A percentile compares a stretch with the other conserved stretches of the same genome.
These are phyloP conservation scores for Sphaerulina vaccinii DNA, from an alignment of 2,329 filamentous ascomycete species.

Conservation along the genomic window DNA sequence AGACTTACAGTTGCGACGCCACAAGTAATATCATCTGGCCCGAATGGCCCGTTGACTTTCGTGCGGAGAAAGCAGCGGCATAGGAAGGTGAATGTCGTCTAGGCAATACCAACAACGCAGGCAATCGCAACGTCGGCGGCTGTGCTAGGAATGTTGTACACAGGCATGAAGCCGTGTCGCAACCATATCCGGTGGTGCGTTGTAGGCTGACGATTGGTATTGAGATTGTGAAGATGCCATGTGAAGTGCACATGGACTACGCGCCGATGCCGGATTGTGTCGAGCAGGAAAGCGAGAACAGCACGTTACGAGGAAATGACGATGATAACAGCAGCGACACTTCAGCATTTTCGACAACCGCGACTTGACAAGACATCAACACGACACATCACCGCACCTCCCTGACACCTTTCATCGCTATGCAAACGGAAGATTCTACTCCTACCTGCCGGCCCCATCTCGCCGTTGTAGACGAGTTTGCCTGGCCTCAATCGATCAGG, in stretches of 20 bases:
- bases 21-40: slow-evolving; percentile 32
- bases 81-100: slow-evolving; percentile 27
- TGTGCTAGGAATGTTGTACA: slow-evolving; percentile 24
- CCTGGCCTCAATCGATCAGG: slow-evolving; percentile 1
- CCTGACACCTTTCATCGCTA: not conserved
- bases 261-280: no score
- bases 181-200: not conserved
- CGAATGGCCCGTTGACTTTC: slow-evolving; percentile 33
- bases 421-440: slow-evolving; percentile 2
- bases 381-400: not conserved
- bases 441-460: not conserved
- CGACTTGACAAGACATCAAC: no score
- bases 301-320: no score
- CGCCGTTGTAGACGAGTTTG: slow-evolving; percentile 3
- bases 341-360: no score
- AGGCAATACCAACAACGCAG: slow-evolving; percentile 26
- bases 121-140: slow-evolving; percentile 29
- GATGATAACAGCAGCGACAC: no score
- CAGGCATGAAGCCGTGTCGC: slow-evolving; percentile 17
- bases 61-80: slow-evolving; percentile 32
- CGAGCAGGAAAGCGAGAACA: no score
- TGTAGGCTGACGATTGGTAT: not conserved
- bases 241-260: no score
- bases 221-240: no score
- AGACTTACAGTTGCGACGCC: slow-evolving; percentile 24